Conservation (phyloP, 768 basidiomycete genomes). For the Pleurotus citrinopileatus region DNA sequence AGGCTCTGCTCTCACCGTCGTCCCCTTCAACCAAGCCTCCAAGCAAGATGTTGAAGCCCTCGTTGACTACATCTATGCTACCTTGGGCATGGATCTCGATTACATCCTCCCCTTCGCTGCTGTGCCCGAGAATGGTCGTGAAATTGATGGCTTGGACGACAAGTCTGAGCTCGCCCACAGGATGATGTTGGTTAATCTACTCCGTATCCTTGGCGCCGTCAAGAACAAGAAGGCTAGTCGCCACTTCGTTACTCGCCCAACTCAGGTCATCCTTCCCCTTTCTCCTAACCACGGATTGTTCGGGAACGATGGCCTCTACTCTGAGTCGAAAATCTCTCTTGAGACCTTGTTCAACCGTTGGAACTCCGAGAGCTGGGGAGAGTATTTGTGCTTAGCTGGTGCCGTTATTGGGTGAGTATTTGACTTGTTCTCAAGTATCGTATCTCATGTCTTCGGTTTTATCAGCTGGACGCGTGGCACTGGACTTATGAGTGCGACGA, state of each 20-base stretch:
- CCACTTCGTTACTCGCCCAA: constrained; percentile 95
- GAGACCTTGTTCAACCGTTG: constrained; percentile 99
- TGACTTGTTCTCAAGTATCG: no score
- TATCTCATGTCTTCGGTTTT: no score
- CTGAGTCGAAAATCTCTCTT: constrained; percentile 96
- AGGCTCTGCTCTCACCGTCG: constrained; percentile 95
- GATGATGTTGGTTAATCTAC: constrained; percentile 97
- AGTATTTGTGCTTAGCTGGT: constrained; percentile 96
- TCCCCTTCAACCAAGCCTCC: constrained; percentile 99
- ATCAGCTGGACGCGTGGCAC: constrained; percentile 96
- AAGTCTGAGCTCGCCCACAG: constrained; percentile 97
- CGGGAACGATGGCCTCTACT: constrained; percentile 96
- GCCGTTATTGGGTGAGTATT: constrained; percentile 94
- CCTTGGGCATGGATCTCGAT: constrained; percentile 93
- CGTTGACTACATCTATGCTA: constrained; percentile 96
- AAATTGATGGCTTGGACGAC: constrained; percentile 97
- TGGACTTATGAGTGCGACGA: constrained; percentile 93
- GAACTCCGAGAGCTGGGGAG: constrained; percentile 98
- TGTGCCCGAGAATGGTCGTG: constrained; percentile 96
- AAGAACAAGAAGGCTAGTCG: constrained; percentile 98
- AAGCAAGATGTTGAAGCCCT: constrained; percentile 98
- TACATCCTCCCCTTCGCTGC: constrained; percentile 99
- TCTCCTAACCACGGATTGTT: constrained; percentile 98
- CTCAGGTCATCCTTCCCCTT: constrained; percentile 95
- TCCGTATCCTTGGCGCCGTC: constrained; percentile 94